A percentile compares a stretch with the other conserved stretches of the same genome.
These are phyloP conservation scores for Mycena crocata DNA, from an alignment of 768 basidiomycete species.

Conservation along the genomic window DNA sequence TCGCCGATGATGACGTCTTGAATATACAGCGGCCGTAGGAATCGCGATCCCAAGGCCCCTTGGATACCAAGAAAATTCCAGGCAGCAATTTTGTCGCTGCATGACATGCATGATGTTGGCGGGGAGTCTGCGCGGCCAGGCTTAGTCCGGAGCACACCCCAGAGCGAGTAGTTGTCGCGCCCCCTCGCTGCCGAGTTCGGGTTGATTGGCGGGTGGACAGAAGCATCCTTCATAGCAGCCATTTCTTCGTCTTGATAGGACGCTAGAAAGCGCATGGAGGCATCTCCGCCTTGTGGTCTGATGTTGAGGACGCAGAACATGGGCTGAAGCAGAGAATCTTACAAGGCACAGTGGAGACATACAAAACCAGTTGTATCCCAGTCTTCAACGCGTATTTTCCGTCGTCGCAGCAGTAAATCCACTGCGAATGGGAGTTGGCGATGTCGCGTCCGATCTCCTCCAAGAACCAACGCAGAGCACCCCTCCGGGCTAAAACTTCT, in stretches of 20 bases:
- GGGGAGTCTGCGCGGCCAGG: slow-evolving; percentile 93
- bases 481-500: slow-evolving; percentile 89
- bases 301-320: slow-evolving; percentile 20
- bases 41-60: slow-evolving; percentile 75
- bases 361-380: slow-evolving; percentile 70
- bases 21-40: slow-evolving; percentile 74
- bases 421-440: slow-evolving; percentile 53
- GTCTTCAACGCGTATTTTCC: slow-evolving; percentile 59
- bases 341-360: slow-evolving; percentile 75
- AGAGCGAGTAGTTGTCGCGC: slow-evolving; percentile 79
- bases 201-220: slow-evolving; percentile 45
- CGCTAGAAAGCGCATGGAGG: slow-evolving; percentile 85
- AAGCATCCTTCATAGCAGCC: slow-evolving; percentile 73
- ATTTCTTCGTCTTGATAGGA: slow-evolving; percentile 78
- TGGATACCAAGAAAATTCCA: slow-evolving; percentile 91
- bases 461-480: slow-evolving; percentile 82
- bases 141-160: slow-evolving; percentile 90
- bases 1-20: slow-evolving; percentile 78
- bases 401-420: slow-evolving; percentile 55
- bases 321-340: slow-evolving; percentile 35
- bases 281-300: slow-evolving; percentile 80
- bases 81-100: slow-evolving; percentile 92
- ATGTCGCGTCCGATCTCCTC: slow-evolving; percentile 67
- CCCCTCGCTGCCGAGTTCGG: slow-evolving; percentile 69
- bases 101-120: slow-evolving; percentile 87